Evolutionary conservation across 805 yeast genomes (phyloP), one percentile per base, ranked within the genome.

Genomic region (Nakazawaea siamensis): DNA sequence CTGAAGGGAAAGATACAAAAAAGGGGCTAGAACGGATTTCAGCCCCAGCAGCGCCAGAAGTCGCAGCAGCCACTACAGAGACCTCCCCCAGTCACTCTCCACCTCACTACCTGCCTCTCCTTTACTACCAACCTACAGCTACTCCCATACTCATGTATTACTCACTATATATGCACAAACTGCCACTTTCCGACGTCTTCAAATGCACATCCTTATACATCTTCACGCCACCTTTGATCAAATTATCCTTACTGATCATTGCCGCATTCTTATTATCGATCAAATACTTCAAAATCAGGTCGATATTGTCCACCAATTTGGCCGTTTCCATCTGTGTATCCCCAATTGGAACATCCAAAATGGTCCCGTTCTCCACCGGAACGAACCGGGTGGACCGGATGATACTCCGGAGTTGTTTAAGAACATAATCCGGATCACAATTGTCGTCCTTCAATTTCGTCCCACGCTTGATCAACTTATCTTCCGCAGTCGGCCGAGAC

Each of bases 371-470:
- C 23, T 64, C 65, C 13, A 70, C 69, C 3, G 85, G 78, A 10
- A 80, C 70, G 48, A 73, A 74, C 6, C 62, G 68, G 0, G 94
- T 67, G 50, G 80, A 77, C 40, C 68, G 73, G 27, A 72, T 68
- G 9, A 84, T 79, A 12, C 78, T 65, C 47, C 68, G 71, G 41
- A 83, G 57, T 53, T 85, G 95, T 5, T 69, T 66, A 39, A 65
- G 61, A 3, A 85, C 75, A 47, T 71, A 80, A 29, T 65, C 64
- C 0, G 82, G 68, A 42, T 85, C 92, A 41, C 84, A 73, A 37
- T 73, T 60, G 39, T 75, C 80, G 38, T 66, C 73, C 46, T 70
- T 68, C 26, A 67, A 49, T 39, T 72, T 70, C 8, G 62, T 52
- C 33, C 52, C 58, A 16, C 56, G 52, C 4, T 40, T 43, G 1